Evolutionary conservation across 78 protist species (phyloP), one percentile per base, ranked within the genome.

Genomic region (Cavenderia fasciculata): DNA sequence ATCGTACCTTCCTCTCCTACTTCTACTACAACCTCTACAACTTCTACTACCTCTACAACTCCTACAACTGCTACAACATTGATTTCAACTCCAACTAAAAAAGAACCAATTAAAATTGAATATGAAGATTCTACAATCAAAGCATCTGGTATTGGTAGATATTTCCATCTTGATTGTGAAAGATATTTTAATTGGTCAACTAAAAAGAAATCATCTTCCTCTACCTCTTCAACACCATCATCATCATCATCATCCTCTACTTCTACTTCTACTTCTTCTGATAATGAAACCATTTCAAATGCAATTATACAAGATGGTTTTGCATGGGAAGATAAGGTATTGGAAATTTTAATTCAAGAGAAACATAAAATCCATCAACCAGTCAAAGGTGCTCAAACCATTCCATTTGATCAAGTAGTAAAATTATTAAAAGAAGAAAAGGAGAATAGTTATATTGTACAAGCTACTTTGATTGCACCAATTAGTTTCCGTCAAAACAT

Each of bases 141-240:
- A 56, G 54, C 89, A 47, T 82, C 89, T 10, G 89, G 89, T 44
- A 21, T 82, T 19, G 89, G 89, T 11, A 65, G 89, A 68, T 82
- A 66, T 47, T 82, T 82, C 43, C 89, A 82, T 68, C 68, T 82
- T 41, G 72, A 74, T 40, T 82, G 89, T 54, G 89, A 82, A 40
- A 47, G 89, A 56, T 82, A 82, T 68, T 21, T 82, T 3, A 21
- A 59, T 21, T 82, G 49, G 18, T 82, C 89, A 38, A 82, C 71
- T 2, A 65, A 77, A 47, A 25, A 18, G 19, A 46, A 38, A 1
- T 11, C n/a, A 16, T 34, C 16, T 12, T 19, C 23, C 1, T 56
- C 27, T 0, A 33, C 69, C 29, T 36, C 21, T 18, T 34, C 11
- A 34, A 33, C 79, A n/a, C 23, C 16, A 29, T 23, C 44, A 1